phyloP scores from a whole-genome alignment of 2,329 filamentous ascomycete species.

The Diaporthe helianthi region DNA sequence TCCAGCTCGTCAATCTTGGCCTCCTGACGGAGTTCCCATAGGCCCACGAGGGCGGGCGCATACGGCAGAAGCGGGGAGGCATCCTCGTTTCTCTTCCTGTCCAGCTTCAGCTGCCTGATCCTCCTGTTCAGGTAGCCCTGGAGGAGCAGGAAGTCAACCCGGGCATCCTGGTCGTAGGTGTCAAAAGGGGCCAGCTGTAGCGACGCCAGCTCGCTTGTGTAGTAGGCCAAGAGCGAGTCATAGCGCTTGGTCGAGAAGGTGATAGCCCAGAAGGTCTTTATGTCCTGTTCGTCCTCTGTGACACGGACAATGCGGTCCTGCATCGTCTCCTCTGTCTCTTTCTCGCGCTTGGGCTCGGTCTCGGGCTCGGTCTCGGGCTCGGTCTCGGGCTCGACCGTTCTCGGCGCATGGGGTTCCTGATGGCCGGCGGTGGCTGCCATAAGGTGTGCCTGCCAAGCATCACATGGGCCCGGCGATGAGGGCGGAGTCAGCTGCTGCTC shows the following conservation, averaged over 20 bases:
- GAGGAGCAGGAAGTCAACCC: slow-evolving; percentile 58
- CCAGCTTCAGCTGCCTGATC: slow-evolving; percentile 48
- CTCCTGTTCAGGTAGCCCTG: slow-evolving; percentile 52
- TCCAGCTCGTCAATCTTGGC: slow-evolving; percentile 48
- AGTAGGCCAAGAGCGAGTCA: slow-evolving; percentile 49
- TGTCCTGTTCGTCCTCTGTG: slow-evolving; percentile 52
- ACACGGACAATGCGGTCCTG: slow-evolving; percentile 53
- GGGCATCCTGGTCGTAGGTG: slow-evolving; percentile 50
- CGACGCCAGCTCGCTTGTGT: slow-evolving; percentile 48
- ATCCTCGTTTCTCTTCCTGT: slow-evolving; percentile 46
- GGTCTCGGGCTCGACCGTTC: slow-evolving; percentile 27
- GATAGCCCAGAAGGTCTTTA: slow-evolving; percentile 58
- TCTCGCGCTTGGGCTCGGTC: slow-evolving; percentile 29
- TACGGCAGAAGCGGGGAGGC: slow-evolving; percentile 54
- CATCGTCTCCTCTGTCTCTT: slow-evolving; percentile 43
- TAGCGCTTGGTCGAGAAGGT: slow-evolving; percentile 51
- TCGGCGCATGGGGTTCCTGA: not conserved
- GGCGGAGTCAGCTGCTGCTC: slow-evolving; percentile 12
- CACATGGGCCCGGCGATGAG: not conserved
- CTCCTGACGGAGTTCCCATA: slow-evolving; percentile 57
- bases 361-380: slow-evolving; percentile 31
- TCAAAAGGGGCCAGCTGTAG: slow-evolving; percentile 46
- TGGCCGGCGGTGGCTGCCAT: not conserved
- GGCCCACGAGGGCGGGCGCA: slow-evolving; percentile 47
- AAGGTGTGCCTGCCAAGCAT: slow-evolving; percentile 12